Evolutionary conservation across 2,329 filamentous ascomycete genomes (phyloP), one percentile per base, ranked within the genome.

Genomic region (Phaeosphaeria sp.): DNA sequence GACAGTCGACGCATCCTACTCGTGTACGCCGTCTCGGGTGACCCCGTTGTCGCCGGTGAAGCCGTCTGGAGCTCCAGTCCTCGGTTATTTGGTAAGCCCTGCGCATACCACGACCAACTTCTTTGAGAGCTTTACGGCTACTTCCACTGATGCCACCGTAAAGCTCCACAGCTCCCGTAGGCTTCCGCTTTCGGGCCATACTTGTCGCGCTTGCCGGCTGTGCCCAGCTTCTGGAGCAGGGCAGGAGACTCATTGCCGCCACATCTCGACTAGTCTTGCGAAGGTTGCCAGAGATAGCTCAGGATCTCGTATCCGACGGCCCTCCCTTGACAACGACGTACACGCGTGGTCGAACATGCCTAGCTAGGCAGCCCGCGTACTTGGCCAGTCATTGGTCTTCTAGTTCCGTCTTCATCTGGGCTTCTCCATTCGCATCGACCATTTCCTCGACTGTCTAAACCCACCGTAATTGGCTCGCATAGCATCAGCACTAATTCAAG

Each of bases 31-130:
- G 22, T 27, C 53, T 55, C 58, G 56, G 42, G 25, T 57, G 47
- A 52, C 62, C 30, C 55, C 66, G 57, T 44, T 24, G 9, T 49
- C 51, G 49, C 61, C 59, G 59, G 53, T 64, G 55, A 57, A 54
- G 47, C 22, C n/a, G 25, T 56, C 42, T 51, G 55, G 47, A 56
- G 40, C 51, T 58, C 39, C 57, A 61, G 40, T 47, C 63, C 21
- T 67, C 54, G 61, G 64, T 42, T 57, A 24, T 43, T 49, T 45
- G 44, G 50, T 30, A 33, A 51, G 49, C 47, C 56, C 44, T 53
- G 55, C 44, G 43, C 13, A 13, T 46, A 30, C 30, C 21, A 48
- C 53, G 36, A 50, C 40, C 48, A 21, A 36, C 47, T 51, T 36
- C n/a, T 40, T 46, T 36, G 30, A 40, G 42, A 27, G 18, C 39